Evolutionary conservation across 495 filamentous ascomycete genomes (phyloP), one percentile per base, ranked within the genome.

Genomic region (Aspergillus bertholletiae): DNA sequence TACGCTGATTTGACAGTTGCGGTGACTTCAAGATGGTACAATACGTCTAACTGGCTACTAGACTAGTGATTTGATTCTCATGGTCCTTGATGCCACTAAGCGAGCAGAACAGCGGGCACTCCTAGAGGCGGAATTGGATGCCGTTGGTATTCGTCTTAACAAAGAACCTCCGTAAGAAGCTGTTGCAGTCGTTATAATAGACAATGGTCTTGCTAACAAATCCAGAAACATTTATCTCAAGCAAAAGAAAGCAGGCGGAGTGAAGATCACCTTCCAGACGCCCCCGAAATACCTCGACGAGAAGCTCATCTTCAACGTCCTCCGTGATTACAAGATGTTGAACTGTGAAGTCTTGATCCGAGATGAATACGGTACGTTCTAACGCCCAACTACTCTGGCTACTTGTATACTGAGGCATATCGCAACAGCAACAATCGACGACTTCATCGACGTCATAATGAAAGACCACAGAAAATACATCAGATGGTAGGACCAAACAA

Each of bases 371-470:
- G 87, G 85, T 87, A 74, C 26, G 58, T 50, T 15, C 28, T 21
- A 37, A n/a, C 5, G 2, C 34, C 6, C 15, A 6, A 3, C 18
- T 8, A 1, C n/a, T 20, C 32, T 32, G 7, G 32, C 9, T 15
- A 20, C 23, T 20, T 17, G 15, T 8, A 0, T 46, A 48, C 51
- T 4, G 5, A 34, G 12, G 7, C 7, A 18, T n/a, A 11, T 7
- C 23, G 8, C 9, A 28, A n/a, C 51, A 88, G 89, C 88, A 22
- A 97, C 93, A 13, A 92, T 99, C 28, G 95, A 99, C 73, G 94
- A 99, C 70, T 88, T 99, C 68, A 97, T 99, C 67, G 95, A 99
- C 69, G 92, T 97, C 40, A 96, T 99, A 73, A 97, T 97, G 92
- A 94, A 92, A 63, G 90, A 96, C 65, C 92, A 99, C 76, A 81